A percentile compares a stretch with the other conserved stretches of the same genome.
Evolutionary conservation across 768 basidiomycete genomes (phyloP).

Genomic region (Boletus coccyginus): DNA sequence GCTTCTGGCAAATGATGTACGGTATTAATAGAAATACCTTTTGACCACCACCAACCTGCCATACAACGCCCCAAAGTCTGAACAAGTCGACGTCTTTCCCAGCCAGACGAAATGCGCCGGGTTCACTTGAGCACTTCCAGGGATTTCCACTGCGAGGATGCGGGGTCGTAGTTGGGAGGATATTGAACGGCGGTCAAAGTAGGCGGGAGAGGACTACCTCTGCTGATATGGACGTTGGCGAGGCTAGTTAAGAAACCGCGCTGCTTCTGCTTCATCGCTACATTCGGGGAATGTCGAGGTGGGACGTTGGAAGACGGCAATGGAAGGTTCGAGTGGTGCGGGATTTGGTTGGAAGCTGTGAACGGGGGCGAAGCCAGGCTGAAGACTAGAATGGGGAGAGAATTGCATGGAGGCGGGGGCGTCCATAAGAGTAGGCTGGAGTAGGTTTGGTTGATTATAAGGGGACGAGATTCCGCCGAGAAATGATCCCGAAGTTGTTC

Average conservation of each 20-base stretch:
- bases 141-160: constrained; percentile 59
- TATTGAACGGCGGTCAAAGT: constrained; percentile 60
- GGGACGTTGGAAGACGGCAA: constrained; percentile 38
- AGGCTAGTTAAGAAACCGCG: constrained; percentile 60
- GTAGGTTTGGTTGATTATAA: constrained; percentile 29
- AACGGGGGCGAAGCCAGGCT: constrained; percentile 42
- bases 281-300: constrained; percentile 34
- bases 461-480: constrained; percentile 55
- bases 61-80: constrained; percentile 64
- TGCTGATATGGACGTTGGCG: constrained; percentile 54
- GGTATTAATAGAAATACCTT: constrained; percentile 45
- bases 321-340: constrained; percentile 46
- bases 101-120: constrained; percentile 64
- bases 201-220: constrained; percentile 71
- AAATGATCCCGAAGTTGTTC: constrained; percentile 67
- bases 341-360: constrained; percentile 31
- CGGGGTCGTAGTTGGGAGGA: constrained; percentile 59
- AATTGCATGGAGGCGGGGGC: constrained; percentile 40
- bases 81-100: constrained; percentile 78
- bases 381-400: constrained; percentile 42
- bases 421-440: constrained; percentile 41
- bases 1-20: constrained; percentile 13
- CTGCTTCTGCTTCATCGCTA: constrained; percentile 50
- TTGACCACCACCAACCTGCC: constrained; percentile 56
- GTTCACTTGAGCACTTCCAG: constrained; percentile 60